Base-by-base conservation (phyloP, 2,329 filamentous ascomycete genomes). In the Epicoccum sorghinum region DNA sequence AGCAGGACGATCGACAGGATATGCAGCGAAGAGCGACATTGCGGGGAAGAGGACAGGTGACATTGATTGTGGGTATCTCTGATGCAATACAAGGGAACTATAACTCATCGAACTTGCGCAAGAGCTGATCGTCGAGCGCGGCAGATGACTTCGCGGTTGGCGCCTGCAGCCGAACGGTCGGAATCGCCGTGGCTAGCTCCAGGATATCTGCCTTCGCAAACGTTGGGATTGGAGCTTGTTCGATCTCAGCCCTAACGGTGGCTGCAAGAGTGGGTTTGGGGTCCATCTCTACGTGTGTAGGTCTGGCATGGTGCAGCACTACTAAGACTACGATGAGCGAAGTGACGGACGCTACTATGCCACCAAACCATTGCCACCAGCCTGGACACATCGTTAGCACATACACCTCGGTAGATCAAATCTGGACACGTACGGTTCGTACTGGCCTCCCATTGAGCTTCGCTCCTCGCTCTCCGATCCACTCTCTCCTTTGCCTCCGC, bases 391-490 rank as follows among this genome's bases (percentile, higher is more conserved):
- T 25, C 59, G 54, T 70, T 46, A 69, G 59, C 30, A 37, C 14
- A 22, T 44, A 23, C 9, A 41, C 24, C 14, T 29, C 10, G 3
- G 1, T n/a, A 13, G 7, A 14, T n/a, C 10, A 7, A 14, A 4
- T 7, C 9, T 4, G 24, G 12, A 24, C 10, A 60, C 68, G 10
- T 69, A 74, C 72, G 64, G 22, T 86, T 68, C 7, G 65, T 89
- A 64, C 80, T 84, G 65, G 89, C 86, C 73, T 89, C 84, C 80
- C 87, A 88, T 64, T 86, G 84, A 42, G 78, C 79, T 72, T 92
- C 89, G 1, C 83, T 81, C 51, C 79, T 80, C 70, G 90, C 87
- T 82, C 88, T 90, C 25, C 79, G 77, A 68, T 89, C 87, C 12
- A 93, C 84, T 7, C 84, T 80, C 50, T 81, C 75, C 44, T 85